phyloP scores from a whole-genome alignment of 2,329 filamentous ascomycete species.

The Penicillium capsulatum region DNA sequence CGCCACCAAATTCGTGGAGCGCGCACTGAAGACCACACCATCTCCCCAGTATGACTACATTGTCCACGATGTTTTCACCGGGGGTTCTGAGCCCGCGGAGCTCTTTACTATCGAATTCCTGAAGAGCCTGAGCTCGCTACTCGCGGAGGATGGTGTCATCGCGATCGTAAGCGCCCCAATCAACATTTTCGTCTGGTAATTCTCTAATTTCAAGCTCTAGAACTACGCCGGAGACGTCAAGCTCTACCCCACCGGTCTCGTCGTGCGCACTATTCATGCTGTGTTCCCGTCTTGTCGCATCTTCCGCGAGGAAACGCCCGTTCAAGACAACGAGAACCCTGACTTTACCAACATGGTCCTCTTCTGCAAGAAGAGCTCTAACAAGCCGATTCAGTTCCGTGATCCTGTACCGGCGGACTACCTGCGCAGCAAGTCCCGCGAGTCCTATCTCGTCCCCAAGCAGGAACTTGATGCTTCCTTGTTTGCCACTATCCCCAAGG shows the following conservation, averaged over 20 bases:
- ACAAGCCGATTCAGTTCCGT: constrained; percentile 60
- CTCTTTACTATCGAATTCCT: constrained; percentile 89
- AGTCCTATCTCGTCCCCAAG: constrained; percentile 66
- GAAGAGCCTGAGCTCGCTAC: constrained; percentile 61
- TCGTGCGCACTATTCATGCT: constrained; percentile 74
- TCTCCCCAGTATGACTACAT: constrained; percentile 74
- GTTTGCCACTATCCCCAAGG: constrained; percentile 43
- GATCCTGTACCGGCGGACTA: constrained; percentile 61
- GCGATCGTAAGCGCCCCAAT: constrained; percentile 65
- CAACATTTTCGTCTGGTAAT: neutral
- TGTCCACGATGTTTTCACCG: constrained; percentile 95
- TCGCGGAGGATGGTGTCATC: constrained; percentile 75
- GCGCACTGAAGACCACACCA: constrained; percentile 47
- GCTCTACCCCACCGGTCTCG: constrained; percentile 68
- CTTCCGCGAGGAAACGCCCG: constrained; percentile 70
- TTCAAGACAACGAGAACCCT: constrained; percentile 44
- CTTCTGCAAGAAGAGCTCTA: constrained; percentile 71
- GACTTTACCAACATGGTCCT: constrained; percentile 97
- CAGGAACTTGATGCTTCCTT: constrained; percentile 58
- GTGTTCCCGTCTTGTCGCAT: constrained; percentile 88
- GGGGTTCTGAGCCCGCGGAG: constrained; percentile 81
- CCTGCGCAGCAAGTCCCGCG: constrained; percentile 65
- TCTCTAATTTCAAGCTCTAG: constrained; percentile 43
- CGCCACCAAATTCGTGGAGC: constrained; percentile 64
- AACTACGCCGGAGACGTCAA: constrained; percentile 92